Conservation (phyloP, 352 stramenopile species). For the Phytopythium mirpurense region DNA sequence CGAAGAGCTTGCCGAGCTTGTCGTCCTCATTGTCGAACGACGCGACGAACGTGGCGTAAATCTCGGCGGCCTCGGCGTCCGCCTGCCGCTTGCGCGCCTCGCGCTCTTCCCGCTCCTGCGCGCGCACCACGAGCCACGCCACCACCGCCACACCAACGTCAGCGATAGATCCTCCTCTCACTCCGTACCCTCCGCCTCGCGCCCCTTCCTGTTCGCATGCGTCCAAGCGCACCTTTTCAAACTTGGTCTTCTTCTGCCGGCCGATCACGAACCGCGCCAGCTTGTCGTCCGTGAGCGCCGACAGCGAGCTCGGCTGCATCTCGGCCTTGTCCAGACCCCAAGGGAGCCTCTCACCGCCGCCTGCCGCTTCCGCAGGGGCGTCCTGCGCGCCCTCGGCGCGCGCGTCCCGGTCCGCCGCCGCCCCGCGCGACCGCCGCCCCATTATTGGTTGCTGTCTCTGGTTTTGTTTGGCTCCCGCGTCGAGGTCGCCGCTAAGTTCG, state of each 20-base stretch:
- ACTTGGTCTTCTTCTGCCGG: slow-evolving; percentile 84
- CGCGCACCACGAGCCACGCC: not conserved
- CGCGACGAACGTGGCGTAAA: slow-evolving; percentile 88
- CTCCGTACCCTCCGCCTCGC: too few species aligned
- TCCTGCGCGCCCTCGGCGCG: not conserved
- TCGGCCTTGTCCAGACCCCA: slow-evolving; percentile 62
- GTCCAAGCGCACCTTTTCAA: slow-evolving; percentile 52
- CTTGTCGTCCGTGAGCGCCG: slow-evolving; percentile 69
- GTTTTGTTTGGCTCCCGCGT: not conserved
- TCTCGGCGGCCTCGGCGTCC: slow-evolving; percentile 80
- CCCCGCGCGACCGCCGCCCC: slow-evolving; percentile 1
- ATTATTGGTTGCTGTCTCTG: not conserved
- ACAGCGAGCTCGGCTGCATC: slow-evolving; percentile 68
- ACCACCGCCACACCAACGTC: slow-evolving; percentile 1
- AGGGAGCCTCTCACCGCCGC: slow-evolving; percentile 19
- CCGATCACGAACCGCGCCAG: slow-evolving; percentile 73
- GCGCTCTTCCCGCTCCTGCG: slow-evolving; percentile 65
- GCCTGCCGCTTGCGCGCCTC: slow-evolving; percentile 81
- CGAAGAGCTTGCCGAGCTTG: slow-evolving; percentile 57
- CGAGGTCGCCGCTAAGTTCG: not conserved
- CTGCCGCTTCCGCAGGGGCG: not conserved
- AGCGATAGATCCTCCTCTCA: too few species aligned
- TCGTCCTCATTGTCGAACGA: slow-evolving; percentile 83
- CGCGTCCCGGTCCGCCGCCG: not conserved
- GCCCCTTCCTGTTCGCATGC: too few species aligned